Evolutionary conservation across 179 eudicot genomes (phyloP), one percentile per base, ranked within the genome.

Genomic region (Monotropa hypopitys): DNA sequence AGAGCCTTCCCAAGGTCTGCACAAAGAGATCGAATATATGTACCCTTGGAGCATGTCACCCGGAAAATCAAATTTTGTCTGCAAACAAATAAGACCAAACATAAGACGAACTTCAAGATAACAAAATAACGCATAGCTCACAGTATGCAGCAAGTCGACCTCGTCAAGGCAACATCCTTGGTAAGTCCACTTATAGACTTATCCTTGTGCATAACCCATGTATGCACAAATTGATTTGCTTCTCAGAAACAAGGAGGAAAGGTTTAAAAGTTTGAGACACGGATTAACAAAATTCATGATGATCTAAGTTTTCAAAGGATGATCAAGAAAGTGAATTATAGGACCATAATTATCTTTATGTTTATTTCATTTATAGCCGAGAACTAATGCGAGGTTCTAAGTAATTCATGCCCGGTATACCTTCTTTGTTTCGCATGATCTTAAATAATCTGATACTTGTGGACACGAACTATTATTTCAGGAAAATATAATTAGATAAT

Each of bases 21-120:
- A 78, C 99, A 95, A 68, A 95, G 92, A 45, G 99, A 93, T 70
- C 99, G 88, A 50, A 95, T 87, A 77, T 95, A 95, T 23, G 99
- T 95, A 40, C 99, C 98, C 85, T 95, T 95, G 40, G 98, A 93
- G 82, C 98, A 95, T 75, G 83, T 91, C 83, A 95, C 98, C 75
- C 96, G 84, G 80, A 95, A 95, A 51, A 95, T 88, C 79, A 95
- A 85, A 84, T 95, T 95, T 85, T 95, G 98, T 81, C 98, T 93
- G 89, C 86, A 80, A 69, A 59, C 46, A 79, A 32, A 43, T 2
- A 40, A 69, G 38, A 33, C 30, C 23, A 45, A 76, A 49, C 30
- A 65, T 47, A 73, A 59, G 49, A 45, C 2, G 20, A 59, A 54
- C 21, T 28, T 71, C 9, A 12, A 1, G 18, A 43, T 3, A 50